Percentiles rank a stretch among this genome's conserved stretches.
These are phyloP conservation scores for Simmondsia chinensis DNA, from an alignment of 148 eudicot species.

Conservation along the genomic window DNA sequence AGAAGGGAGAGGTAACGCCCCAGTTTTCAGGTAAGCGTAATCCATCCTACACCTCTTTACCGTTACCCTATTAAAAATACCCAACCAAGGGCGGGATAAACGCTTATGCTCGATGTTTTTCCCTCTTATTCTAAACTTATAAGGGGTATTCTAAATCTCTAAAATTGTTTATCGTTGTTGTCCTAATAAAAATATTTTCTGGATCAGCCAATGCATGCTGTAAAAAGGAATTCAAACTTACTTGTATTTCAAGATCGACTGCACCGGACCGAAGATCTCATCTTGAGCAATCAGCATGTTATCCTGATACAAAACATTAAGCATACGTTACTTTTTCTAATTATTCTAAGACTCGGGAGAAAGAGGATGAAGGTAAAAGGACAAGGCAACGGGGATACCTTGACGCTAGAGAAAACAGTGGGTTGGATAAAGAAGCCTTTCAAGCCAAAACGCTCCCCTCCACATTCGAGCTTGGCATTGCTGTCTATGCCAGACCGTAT, in stretches of 20 bases:
- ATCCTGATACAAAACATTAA: slow-evolving; percentile 31
- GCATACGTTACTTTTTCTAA: neutral
- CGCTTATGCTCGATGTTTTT: no score
- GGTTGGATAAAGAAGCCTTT: slow-evolving; percentile 86
- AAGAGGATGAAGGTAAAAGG: neutral
- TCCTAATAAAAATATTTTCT: no score
- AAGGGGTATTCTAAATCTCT: no score
- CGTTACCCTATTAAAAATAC: no score
- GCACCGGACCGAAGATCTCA: slow-evolving; percentile 95
- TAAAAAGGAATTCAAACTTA: slow-evolving; percentile 30
- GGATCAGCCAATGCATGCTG: no score
- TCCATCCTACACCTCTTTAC: no score
- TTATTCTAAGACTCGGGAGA: neutral
- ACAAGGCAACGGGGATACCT: slow-evolving; percentile 32
- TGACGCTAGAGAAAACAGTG: slow-evolving; percentile 84
- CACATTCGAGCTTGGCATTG: slow-evolving; percentile 87
- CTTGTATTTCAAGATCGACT: slow-evolving; percentile 85
- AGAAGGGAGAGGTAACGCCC: no score
- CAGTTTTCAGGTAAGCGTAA: no score
- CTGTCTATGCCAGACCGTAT: slow-evolving; percentile 73
- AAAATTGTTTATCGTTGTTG: no score
- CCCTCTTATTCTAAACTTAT: no score
- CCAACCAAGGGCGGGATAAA: no score
- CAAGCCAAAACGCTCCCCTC: slow-evolving; percentile 62
- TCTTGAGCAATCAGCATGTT: slow-evolving; percentile 89